Percentiles rank a stretch among this genome's conserved stretches.
phyloP scores from a whole-genome alignment of 805 yeast genomes.

The Suhomyces sp. region DNA sequence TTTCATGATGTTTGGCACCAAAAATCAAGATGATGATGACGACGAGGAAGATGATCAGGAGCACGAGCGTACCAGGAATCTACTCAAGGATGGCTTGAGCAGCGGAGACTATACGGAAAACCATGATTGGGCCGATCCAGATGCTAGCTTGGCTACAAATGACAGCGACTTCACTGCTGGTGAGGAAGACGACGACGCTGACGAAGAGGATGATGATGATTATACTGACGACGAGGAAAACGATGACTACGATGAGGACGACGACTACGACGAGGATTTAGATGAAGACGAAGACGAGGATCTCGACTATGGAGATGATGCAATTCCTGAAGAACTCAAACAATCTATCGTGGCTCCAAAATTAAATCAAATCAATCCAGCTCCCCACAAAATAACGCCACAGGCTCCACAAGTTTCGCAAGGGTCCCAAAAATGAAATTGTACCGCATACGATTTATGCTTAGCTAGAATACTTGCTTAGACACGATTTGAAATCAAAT shows the following conservation, averaged over 20 bases:
- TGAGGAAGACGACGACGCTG: slow-evolving; percentile 16
- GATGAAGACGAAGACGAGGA: slow-evolving; percentile 14
- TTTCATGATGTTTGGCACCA: slow-evolving; percentile 37
- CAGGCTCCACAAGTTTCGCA: neutral
- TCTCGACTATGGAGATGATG: slow-evolving; percentile 11
- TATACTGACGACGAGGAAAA: slow-evolving; percentile 14
- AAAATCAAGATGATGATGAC: slow-evolving; percentile 24
- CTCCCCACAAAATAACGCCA: neutral
- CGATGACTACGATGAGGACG: slow-evolving; percentile 26
- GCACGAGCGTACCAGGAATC: slow-evolving; percentile 17
- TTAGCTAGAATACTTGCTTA: neutral
- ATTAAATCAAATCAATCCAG: neutral
- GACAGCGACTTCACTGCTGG: slow-evolving; percentile 20
- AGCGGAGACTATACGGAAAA: slow-evolving; percentile 14
- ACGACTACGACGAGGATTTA: slow-evolving; percentile 19
- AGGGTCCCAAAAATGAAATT: neutral
- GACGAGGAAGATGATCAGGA: slow-evolving; percentile 22
- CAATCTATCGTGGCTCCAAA: neutral
- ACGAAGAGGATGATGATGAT: slow-evolving; percentile 17
- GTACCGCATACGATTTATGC: neutral
- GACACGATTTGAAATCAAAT: neutral
- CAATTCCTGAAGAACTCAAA: slow-evolving; percentile 9
- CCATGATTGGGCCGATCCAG: slow-evolving; percentile 7
- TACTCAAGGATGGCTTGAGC: slow-evolving; percentile 5
- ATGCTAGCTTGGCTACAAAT: slow-evolving; percentile 9